These are phyloP conservation scores for Colletotrichum paranaense DNA, from an alignment of 2,329 filamentous ascomycete species.

Conservation along the genomic window DNA sequence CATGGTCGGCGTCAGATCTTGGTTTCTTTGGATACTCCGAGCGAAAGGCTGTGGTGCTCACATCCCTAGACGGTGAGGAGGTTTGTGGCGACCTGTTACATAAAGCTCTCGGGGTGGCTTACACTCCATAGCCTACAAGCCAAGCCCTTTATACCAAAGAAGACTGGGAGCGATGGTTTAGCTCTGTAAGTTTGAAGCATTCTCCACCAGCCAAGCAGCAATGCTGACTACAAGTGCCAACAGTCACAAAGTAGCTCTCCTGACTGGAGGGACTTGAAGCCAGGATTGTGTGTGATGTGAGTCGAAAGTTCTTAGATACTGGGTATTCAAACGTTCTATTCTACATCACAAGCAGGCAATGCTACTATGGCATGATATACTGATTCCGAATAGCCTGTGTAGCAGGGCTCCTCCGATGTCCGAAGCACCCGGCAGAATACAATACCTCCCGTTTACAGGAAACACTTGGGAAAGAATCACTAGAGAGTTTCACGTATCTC, in stretches of 20 bases:
- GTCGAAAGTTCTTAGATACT: neutral
- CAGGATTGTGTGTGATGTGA: neutral
- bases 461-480: neutral
- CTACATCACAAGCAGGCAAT: no score
- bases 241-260: neutral
- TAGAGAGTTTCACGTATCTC: neutral
- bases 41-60: neutral
- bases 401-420: neutral
- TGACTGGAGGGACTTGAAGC: neutral
- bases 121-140: neutral
- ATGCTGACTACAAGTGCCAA: neutral
- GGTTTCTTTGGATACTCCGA: neutral
- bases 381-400: neutral
- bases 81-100: neutral
- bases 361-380: no score
- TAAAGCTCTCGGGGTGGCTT: neutral
- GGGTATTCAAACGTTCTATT: no score
- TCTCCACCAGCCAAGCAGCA: neutral
- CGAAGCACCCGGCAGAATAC: neutral
- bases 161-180: conserved; percentile 20
- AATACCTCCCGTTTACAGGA: neutral
- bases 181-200: neutral
- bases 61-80: neutral
- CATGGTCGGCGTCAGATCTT: neutral
- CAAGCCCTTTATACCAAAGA: neutral